phyloP scores from a whole-genome alignment of 2,329 filamentous ascomycete species.

The Paecilomyces fulvus region DNA sequence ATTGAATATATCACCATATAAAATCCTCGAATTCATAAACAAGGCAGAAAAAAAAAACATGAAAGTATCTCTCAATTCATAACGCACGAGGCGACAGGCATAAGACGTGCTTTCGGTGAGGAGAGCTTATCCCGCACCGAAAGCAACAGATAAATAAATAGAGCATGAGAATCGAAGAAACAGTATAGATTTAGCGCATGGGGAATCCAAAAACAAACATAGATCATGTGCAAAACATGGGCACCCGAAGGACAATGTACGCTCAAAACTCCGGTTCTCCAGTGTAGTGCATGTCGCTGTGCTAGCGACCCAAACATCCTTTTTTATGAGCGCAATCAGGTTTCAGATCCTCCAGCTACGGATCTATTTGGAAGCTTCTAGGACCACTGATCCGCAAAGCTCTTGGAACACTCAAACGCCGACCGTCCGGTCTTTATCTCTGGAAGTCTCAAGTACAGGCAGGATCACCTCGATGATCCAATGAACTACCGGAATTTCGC shows the following conservation, averaged over 20 bases:
- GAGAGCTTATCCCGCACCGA: neutral
- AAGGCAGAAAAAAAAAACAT: neutral
- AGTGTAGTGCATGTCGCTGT: conserved; percentile 7
- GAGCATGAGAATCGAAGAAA: neutral
- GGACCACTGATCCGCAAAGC: neutral
- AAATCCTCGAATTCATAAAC: neutral
- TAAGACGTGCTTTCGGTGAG: neutral
- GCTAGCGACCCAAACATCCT: neutral
- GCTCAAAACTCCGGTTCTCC: conserved; percentile 15
- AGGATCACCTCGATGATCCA: neutral
- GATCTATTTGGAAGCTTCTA: neutral
- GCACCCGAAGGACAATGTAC: conserved; percentile 4
- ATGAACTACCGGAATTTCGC: conserved; percentile 63
- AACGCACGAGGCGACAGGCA: neutral
- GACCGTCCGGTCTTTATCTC: neutral
- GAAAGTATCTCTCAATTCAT: neutral
- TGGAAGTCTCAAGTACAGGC: neutral
- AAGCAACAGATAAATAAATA: neutral
- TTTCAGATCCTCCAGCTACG: neutral
- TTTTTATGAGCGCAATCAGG: neutral
- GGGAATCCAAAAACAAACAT: neutral
- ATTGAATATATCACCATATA: neutral
- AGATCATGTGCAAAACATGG: conserved; percentile 3
- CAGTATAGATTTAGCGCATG: neutral
- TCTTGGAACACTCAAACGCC: neutral